These are phyloP conservation scores for Phellopilus nigrolimitatus DNA, from an alignment of 1,284 basidiomycete genomes.

Conservation along the genomic window DNA sequence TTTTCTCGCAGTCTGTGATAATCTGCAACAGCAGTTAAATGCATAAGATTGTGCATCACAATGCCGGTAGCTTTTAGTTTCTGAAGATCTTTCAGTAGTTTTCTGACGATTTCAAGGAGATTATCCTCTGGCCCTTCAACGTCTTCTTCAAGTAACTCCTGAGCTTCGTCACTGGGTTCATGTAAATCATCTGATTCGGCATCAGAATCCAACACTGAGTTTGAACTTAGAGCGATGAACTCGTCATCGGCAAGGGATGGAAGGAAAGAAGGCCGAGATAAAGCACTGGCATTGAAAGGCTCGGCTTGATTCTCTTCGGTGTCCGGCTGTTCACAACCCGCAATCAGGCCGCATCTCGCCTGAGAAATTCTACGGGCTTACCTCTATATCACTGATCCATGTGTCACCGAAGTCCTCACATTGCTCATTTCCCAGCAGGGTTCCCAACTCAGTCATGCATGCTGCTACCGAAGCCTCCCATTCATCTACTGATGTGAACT, in stretches of 20 bases:
- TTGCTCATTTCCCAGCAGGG: too few relatives aligned
- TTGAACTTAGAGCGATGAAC: too few relatives aligned
- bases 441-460: too few relatives aligned
- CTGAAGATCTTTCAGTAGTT: neutral
- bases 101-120: conserved; percentile 3
- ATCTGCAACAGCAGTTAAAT: neutral
- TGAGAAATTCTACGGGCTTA: too few relatives aligned
- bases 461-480: too few relatives aligned
- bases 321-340: neutral
- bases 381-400: too few relatives aligned
- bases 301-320: neutral
- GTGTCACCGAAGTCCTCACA: too few relatives aligned
- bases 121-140: neutral
- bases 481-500: too few relatives aligned
- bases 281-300: neutral
- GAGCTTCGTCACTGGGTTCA: too few relatives aligned
- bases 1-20: neutral
- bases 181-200: too few relatives aligned
- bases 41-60: neutral
- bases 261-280: neutral
- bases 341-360: too few relatives aligned
- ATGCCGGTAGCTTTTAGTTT: neutral
- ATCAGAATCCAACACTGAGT: too few relatives aligned
- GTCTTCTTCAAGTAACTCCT: neutral
- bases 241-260: neutral